phyloP scores from a whole-genome alignment of 2,329 filamentous ascomycete genomes.

The Drechslerella coelobrocha region DNA sequence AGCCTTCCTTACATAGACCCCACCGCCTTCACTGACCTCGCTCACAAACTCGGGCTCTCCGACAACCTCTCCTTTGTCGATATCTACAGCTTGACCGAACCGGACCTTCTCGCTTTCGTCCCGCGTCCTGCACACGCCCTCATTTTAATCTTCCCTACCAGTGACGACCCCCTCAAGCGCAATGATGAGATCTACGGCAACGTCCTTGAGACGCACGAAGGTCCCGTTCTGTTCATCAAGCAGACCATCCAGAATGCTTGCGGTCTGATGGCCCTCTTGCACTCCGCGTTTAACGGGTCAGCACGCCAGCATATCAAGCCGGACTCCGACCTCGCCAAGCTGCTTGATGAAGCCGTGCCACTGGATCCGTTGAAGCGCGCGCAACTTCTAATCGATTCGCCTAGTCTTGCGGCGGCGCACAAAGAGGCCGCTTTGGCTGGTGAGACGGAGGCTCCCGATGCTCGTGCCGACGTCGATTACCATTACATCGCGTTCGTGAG shows the following conservation, averaged over 20 bases:
- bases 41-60: conserved; percentile 85
- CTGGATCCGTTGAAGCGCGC: conserved; percentile 72
- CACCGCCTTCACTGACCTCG: conserved; percentile 81
- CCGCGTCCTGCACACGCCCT: conserved; percentile 87
- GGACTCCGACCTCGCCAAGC: conserved; percentile 67
- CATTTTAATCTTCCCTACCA: conserved; percentile 89
- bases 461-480: conserved; percentile 82
- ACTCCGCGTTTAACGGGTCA: conserved; percentile 79
- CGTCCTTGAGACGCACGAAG: conserved; percentile 56
- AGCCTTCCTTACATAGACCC: conserved; percentile 64
- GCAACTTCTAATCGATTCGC: conserved; percentile 76
- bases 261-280: conserved; percentile 85
- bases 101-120: conserved; percentile 81
- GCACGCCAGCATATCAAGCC: conserved; percentile 67
- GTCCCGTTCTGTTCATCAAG: conserved; percentile 90
- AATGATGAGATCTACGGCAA: conserved; percentile 62
- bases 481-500: conserved; percentile 97
- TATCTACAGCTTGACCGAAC: conserved; percentile 87
- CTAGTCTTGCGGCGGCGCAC: conserved; percentile 78
- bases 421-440: conserved; percentile 76
- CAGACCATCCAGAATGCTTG: conserved; percentile 96
- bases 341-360: conserved; percentile 74
- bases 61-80: conserved; percentile 80
- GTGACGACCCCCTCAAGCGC: conserved; percentile 56
- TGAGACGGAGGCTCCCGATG: conserved; percentile 78